These are phyloP conservation scores for Trichophyton benhamiae DNA, from an alignment of 2,329 filamentous ascomycete genomes.

Conservation along the genomic window DNA sequence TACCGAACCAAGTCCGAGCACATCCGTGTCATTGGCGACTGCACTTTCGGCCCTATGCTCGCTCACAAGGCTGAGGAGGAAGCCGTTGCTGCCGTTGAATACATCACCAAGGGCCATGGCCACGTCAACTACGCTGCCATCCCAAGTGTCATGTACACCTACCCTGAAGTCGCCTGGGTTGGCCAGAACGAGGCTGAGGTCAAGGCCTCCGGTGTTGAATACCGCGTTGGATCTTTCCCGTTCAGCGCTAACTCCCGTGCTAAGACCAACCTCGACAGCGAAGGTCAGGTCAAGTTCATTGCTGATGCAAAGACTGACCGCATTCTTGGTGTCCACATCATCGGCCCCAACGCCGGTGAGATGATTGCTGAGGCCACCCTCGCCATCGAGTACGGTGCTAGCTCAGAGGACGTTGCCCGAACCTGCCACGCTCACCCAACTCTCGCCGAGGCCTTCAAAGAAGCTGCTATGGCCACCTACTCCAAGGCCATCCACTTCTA, in stretches of 20 bases:
- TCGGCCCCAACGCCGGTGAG: conserved; percentile 90
- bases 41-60: conserved; percentile 96
- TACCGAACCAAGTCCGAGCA: conserved; percentile 97
- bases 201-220: conserved; percentile 78
- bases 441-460: conserved; percentile 95
- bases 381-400: conserved; percentile 91
- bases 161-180: conserved; percentile 97
- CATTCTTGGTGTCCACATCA: conserved; percentile 89
- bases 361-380: conserved; percentile 98
- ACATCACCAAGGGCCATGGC: conserved; percentile 93
- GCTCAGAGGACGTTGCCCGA: conserved; percentile 83
- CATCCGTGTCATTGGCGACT: conserved; percentile 92
- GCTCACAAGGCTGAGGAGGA: conserved; percentile 99
- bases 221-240: conserved; percentile 87
- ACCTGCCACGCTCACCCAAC: conserved; percentile 97
- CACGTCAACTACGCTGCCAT: conserved; percentile 99
- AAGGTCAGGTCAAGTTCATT: conserved; percentile 94
- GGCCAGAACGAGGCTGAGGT: conserved; percentile 95
- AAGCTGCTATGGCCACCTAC: conserved; percentile 97
- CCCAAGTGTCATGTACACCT: conserved; percentile 98
- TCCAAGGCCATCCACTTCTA: conserved; percentile 94
- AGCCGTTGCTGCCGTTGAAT: conserved; percentile 86
- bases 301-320: conserved; percentile 93
- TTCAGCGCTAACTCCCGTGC: conserved; percentile 97
- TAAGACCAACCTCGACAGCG: conserved; percentile 95